Conservation (phyloP, 2,329 filamentous ascomycete genomes). For the Fusarium newnesense region DNA sequence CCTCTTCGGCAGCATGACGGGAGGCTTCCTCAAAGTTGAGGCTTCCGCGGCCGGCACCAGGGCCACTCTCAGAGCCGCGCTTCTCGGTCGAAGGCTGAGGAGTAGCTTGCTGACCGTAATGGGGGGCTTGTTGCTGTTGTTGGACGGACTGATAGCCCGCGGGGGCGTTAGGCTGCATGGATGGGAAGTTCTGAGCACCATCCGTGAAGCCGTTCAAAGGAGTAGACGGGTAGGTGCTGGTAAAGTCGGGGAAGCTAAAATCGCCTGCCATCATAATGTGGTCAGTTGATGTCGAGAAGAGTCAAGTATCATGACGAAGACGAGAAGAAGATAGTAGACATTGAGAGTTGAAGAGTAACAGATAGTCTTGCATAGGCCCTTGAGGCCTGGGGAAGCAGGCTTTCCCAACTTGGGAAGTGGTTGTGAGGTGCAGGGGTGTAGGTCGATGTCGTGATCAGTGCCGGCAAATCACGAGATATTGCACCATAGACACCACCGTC, state of each 20-base stretch:
- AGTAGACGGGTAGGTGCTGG: conserved; percentile 61
- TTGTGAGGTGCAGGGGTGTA: conserved; percentile 36
- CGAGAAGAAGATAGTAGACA: conserved; percentile 25
- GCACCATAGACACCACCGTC: conserved; percentile 65
- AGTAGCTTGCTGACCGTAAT: conserved; percentile 46
- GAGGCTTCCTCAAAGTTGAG: conserved; percentile 76
- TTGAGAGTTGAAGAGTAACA: conserved; percentile 34
- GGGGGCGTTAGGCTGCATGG: conserved; percentile 64
- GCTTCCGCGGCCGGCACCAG: conserved; percentile 52
- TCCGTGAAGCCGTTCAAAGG: conserved; percentile 56
- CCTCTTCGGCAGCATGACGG: conserved; percentile 82
- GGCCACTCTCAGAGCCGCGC: conserved; percentile 57
- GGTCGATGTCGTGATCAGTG: conserved; percentile 43
- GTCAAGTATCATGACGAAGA: conserved; percentile 38
- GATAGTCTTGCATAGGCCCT: conserved; percentile 34
- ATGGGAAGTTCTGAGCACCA: conserved; percentile 55
- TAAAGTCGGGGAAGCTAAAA: conserved; percentile 67
- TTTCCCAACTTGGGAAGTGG: conserved; percentile 44
- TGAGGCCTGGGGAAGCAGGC: conserved; percentile 34
- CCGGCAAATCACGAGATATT: conserved; percentile 67
- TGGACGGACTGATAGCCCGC: conserved; percentile 56
- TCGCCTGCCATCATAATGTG: conserved; percentile 63
- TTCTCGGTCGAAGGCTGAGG: conserved; percentile 53
- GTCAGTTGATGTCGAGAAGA: conserved; percentile 42
- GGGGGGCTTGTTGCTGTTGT: conserved; percentile 42